Evolutionary conservation across 495 filamentous ascomycete species (phyloP).

Genomic region (Neurospora sp.): DNA sequence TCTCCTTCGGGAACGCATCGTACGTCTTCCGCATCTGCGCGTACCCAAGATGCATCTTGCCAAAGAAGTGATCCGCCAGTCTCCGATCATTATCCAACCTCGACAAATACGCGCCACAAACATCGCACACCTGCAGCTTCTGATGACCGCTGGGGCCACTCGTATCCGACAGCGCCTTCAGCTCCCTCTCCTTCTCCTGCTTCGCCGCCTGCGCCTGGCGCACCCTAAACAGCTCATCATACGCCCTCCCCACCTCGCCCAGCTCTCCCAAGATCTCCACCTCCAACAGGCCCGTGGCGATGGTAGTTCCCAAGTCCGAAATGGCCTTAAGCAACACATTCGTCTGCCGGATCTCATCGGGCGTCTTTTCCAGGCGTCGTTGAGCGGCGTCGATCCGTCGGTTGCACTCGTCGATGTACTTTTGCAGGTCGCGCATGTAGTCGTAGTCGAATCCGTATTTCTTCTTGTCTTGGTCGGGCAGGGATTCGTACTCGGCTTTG

Average conservation of each 20-base stretch:
- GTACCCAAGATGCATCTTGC: constrained; percentile 98
- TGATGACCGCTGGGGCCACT: constrained; percentile 89
- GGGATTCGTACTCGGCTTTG: constrained; percentile 74
- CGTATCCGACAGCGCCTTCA: constrained; percentile 87
- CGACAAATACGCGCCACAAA: constrained; percentile 83
- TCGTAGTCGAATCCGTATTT: constrained; percentile 91
- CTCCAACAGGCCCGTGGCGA: constrained; percentile 77
- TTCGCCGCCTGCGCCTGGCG: constrained; percentile 71
- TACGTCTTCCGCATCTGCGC: constrained; percentile 92
- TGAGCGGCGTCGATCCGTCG: constrained; percentile 84
- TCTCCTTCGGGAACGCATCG: constrained; percentile 77
- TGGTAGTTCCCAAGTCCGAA: constrained; percentile 64
- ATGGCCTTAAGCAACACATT: constrained; percentile 87
- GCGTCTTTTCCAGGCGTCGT: constrained; percentile 88
- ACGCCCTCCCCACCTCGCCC: constrained; percentile 66
- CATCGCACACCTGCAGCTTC: constrained; percentile 97
- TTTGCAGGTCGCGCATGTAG: constrained; percentile 90
- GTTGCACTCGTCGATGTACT: constrained; percentile 95
- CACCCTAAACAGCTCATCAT: constrained; percentile 79
- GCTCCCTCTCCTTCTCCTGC: constrained; percentile 74
- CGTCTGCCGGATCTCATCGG: constrained; percentile 96
- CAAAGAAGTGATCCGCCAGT: constrained; percentile 95
- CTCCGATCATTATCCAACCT: constrained; percentile 89
- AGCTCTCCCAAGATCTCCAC: constrained; percentile 76
- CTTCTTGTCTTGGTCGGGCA: constrained; percentile 55